A percentile compares a stretch with the other conserved stretches of the same genome.
phyloP scores from a whole-genome alignment of 257 asterid genomes.

The Solanum clarkiae region DNA sequence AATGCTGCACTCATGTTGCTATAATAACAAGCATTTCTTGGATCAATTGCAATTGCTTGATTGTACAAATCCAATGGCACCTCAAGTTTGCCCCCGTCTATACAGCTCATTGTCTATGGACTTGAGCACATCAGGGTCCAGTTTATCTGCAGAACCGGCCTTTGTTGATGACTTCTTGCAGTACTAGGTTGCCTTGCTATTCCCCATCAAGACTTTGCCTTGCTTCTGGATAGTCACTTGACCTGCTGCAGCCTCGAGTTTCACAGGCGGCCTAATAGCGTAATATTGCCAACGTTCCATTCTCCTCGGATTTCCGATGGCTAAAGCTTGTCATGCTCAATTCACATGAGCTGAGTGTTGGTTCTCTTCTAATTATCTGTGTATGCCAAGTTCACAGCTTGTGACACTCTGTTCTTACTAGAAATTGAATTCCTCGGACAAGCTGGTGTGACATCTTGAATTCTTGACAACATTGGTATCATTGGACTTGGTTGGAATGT shows the following conservation, averaged over 20 bases:
- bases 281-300: constrained; percentile 15
- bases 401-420: constrained; percentile 8
- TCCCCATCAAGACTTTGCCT: constrained; percentile 10
- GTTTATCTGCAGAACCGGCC: constrained; percentile 24
- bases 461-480: neutral
- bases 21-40: constrained; percentile 62
- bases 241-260: constrained; percentile 16
- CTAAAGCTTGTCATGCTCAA: constrained; percentile 19
- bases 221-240: neutral
- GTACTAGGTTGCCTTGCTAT: constrained; percentile 23
- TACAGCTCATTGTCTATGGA: constrained; percentile 63
- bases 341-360: constrained; percentile 25
- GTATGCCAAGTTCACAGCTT: constrained; percentile 13
- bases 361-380: constrained; percentile 7
- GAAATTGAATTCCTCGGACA: neutral
- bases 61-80: constrained; percentile 64
- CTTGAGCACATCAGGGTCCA: constrained; percentile 69
- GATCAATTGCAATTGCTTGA: constrained; percentile 59
- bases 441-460: neutral
- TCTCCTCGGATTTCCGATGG: constrained; percentile 8
- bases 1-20: constrained; percentile 80
- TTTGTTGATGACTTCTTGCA: constrained; percentile 23
- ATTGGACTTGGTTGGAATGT: neutral
- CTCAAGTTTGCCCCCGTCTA: constrained; percentile 48
- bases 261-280: constrained; percentile 27